Percentiles rank a stretch among this genome's conserved stretches.
Conservation (phyloP, 805 yeast species). For the Candida vaughaniae region DNA sequence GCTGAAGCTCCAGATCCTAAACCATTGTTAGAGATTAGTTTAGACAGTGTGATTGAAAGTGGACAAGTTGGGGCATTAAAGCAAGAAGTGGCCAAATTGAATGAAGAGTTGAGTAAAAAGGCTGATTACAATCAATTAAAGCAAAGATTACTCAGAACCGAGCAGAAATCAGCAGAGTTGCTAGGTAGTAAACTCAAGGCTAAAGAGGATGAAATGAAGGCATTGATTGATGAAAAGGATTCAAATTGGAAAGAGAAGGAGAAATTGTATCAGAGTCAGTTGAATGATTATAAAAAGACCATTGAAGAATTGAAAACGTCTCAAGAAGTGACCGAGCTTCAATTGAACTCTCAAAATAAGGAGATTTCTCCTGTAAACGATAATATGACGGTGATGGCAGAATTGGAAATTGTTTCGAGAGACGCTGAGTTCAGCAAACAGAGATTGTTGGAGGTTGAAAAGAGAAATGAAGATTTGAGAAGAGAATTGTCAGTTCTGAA, state of each 20-base stretch:
- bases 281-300: slow-evolving; percentile 51
- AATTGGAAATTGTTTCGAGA: slow-evolving; percentile 64
- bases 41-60: slow-evolving; percentile 58
- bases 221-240: slow-evolving; percentile 71
- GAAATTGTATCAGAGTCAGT: slow-evolving; percentile 47
- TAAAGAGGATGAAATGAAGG: slow-evolving; percentile 70
- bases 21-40: slow-evolving; percentile 69
- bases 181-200: slow-evolving; percentile 56
- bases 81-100: slow-evolving; percentile 48
- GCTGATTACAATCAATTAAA: slow-evolving; percentile 82
- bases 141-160: slow-evolving; percentile 56
- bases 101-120: slow-evolving; percentile 57
- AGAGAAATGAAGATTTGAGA: slow-evolving; percentile 72
- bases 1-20: slow-evolving; percentile 94
- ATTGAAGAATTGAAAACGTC: slow-evolving; percentile 64
- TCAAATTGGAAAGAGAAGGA: slow-evolving; percentile 65
- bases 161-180: slow-evolving; percentile 57
- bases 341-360: slow-evolving; percentile 47
- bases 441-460: slow-evolving; percentile 68
- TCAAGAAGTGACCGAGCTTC: slow-evolving; percentile 63
- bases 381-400: slow-evolving; percentile 38
- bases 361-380: slow-evolving; percentile 36
- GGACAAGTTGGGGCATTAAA: slow-evolving; percentile 53
- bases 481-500: slow-evolving; percentile 59
- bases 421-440: slow-evolving; percentile 73